Conservation (phyloP, 805 yeast species). For the Candida suzukii region DNA sequence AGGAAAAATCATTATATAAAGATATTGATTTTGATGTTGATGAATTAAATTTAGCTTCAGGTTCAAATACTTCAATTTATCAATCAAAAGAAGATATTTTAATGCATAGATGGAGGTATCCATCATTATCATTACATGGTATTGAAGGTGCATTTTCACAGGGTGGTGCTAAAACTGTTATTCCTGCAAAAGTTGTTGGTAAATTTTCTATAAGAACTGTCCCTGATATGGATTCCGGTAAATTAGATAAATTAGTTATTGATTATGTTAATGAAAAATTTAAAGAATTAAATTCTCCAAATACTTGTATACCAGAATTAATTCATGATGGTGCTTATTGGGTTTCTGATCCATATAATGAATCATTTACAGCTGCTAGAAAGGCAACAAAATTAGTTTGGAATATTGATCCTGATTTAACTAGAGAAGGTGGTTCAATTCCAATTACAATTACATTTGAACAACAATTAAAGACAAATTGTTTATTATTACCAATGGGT, state of each 20-base stretch:
- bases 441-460: constrained; percentile 96
- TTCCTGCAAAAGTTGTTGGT: constrained; percentile 90
- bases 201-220: constrained; percentile 97
- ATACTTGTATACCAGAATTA: constrained; percentile 62
- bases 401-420: constrained; percentile 92
- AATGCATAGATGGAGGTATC: constrained; percentile 99
- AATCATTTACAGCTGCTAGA: constrained; percentile 87
- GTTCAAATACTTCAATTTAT: constrained; percentile 77
- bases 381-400: constrained; percentile 93
- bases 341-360: constrained; percentile 92
- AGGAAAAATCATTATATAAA: constrained; percentile 75
- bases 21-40: constrained; percentile 76
- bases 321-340: constrained; percentile 96
- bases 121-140: constrained; percentile 93
- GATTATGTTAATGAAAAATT: constrained; percentile 64
- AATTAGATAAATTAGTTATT: constrained; percentile 71
- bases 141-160: constrained; percentile 95
- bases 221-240: constrained; percentile 80
- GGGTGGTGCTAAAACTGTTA: constrained; percentile 96
- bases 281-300: constrained; percentile 66
- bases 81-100: constrained; percentile 75
- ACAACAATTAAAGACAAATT: constrained; percentile 76
- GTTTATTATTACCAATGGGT: constrained; percentile 91
- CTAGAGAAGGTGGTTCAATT: constrained; percentile 98
- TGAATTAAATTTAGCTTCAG: constrained; percentile 84